phyloP scores from a whole-genome alignment of 2,329 filamentous ascomycete species.

The Xylaria sp. region DNA sequence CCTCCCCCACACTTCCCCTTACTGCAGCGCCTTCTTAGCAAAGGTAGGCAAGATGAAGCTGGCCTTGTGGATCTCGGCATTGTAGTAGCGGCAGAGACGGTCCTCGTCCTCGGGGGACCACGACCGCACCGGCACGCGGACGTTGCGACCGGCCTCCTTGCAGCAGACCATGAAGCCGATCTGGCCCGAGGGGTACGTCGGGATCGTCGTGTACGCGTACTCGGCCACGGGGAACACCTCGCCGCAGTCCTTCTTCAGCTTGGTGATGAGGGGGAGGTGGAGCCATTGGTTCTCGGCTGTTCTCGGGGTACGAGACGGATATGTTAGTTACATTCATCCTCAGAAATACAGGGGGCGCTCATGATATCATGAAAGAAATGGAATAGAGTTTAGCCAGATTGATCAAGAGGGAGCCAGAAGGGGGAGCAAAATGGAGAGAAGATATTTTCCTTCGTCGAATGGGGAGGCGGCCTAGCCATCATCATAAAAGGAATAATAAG shows the following conservation, averaged over 20 bases:
- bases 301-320: neutral
- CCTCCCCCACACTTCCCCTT: slow-evolving; percentile 41
- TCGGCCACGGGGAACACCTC: slow-evolving; percentile 97
- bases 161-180: slow-evolving; percentile 99
- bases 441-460: slow-evolving; percentile 18
- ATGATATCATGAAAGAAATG: neutral
- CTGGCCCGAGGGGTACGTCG: slow-evolving; percentile 98
- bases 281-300: slow-evolving; percentile 99
- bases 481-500: neutral
- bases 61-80: slow-evolving; percentile 94
- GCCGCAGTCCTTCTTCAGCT: slow-evolving; percentile 96
- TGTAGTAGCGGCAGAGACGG: slow-evolving; percentile 96
- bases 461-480: slow-evolving; percentile 16
- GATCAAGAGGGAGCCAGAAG: neutral
- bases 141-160: slow-evolving; percentile 88
- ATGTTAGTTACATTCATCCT: slow-evolving; percentile 18
- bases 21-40: slow-evolving; percentile 79
- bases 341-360: neutral
- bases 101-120: slow-evolving; percentile 91
- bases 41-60: slow-evolving; percentile 94
- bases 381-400: neutral
- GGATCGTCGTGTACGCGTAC: slow-evolving; percentile 99
- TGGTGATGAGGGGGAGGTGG: slow-evolving; percentile 90
- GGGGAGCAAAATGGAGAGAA: neutral
- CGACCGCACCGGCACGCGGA: slow-evolving; percentile 83